Evolutionary conservation across 2,329 filamentous ascomycete species (phyloP), one percentile per base, ranked within the genome.

Genomic region (Xylaria sp.): DNA sequence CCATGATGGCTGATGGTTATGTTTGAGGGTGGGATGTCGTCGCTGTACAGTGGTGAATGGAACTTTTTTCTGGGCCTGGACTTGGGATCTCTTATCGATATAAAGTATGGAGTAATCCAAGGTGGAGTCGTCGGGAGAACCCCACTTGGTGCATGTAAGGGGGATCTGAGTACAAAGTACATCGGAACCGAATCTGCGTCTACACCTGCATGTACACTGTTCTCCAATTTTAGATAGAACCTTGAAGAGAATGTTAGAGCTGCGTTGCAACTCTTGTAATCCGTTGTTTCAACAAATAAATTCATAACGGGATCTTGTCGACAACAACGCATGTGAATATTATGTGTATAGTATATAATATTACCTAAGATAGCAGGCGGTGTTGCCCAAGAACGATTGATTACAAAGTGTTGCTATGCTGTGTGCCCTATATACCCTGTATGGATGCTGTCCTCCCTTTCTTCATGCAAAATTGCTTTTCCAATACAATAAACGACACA

Each of bases 1-100:
- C 72, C 73, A 75, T 75, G 23, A 57, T 72, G 55, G 45, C 25
- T 50, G 43, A 60, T 25, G 19, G 49, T 37, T 25, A 57, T 45
- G 19, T 25, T 52, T 46, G 58, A 53, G 35, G 38, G 57, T 33
- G 53, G 49, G 53, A 61, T 59, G 56, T 40, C 38, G 47, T 25
- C 35, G 15, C 42, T 37, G 35, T 33, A 61, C 45, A 53, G 35
- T 7, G 14, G 28, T 42, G 28, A 38, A 59, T 11, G 60, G 60
- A 63, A 60, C 61, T 63, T 66, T 66, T 63, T 63, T 55, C 57
- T 60, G 51, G 55, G 60, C 31, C 50, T 54, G 14, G 19, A 1
- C 46, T 50, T 47, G 42, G 25, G 45, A 53, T 42, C 21, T 9
- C 25, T 64, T 59, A 61, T 64, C 62, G 58, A 64, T 64, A 64